Evolutionary conservation across 2,329 filamentous ascomycete species (phyloP).

Genomic region (Aspergillus pseudoterreus): DNA sequence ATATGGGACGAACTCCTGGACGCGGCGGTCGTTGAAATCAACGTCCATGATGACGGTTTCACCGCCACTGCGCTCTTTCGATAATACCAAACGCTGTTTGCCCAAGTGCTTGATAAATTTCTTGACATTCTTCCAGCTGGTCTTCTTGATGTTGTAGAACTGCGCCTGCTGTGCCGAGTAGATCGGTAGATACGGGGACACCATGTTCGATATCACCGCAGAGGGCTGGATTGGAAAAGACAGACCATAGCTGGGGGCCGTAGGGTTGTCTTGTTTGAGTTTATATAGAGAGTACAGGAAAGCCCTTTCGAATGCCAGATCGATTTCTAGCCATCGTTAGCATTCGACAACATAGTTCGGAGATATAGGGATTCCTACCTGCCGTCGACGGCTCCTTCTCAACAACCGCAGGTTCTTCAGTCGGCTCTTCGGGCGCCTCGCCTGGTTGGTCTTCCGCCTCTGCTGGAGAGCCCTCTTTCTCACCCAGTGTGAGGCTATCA

Average conservation of each 20-base stretch:
- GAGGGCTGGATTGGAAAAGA: conserved; percentile 63
- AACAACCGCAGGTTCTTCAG: conserved; percentile 26
- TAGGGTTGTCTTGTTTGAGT: conserved; percentile 54
- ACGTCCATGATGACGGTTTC: conserved; percentile 63
- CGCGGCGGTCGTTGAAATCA: conserved; percentile 56
- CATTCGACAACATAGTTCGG: neutral
- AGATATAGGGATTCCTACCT: conserved; percentile 36
- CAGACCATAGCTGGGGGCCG: conserved; percentile 52
- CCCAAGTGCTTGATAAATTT: conserved; percentile 68
- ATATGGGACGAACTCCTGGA: conserved; percentile 60
- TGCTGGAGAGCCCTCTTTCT: conserved; percentile 13
- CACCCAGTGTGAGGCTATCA: conserved; percentile 37
- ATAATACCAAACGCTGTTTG: conserved; percentile 60
- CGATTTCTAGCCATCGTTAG: conserved; percentile 54
- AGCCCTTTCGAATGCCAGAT: conserved; percentile 61
- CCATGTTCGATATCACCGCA: conserved; percentile 58
- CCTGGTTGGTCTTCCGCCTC: conserved; percentile 12
- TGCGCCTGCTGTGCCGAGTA: conserved; percentile 53
- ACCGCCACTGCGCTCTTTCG: conserved; percentile 61
- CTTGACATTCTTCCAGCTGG: conserved; percentile 66
- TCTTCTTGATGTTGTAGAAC: conserved; percentile 65
- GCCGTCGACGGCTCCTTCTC: conserved; percentile 55
- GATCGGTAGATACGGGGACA: conserved; percentile 64
- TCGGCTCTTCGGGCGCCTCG: conserved; percentile 19
- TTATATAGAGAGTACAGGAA: conserved; percentile 62